Evolutionary conservation across 2,329 filamentous ascomycete species (phyloP).

Genomic region (Penicillium sp.): DNA sequence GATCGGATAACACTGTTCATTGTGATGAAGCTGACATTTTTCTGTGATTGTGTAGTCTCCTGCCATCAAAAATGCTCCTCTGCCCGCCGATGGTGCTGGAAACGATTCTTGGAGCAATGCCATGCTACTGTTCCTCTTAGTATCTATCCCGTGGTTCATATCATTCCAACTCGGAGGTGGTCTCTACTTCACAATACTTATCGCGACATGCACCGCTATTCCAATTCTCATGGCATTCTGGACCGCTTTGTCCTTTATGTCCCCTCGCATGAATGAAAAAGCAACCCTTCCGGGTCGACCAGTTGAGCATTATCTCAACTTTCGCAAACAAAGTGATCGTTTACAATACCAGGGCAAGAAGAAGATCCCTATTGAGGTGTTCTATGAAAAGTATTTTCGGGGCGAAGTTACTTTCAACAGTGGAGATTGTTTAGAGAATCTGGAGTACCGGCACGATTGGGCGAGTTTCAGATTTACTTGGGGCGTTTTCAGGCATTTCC

Average conservation of each 20-base stretch:
- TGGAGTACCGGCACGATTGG: conserved; percentile 38
- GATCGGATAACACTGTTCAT: too few species aligned
- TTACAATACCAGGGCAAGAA: conserved; percentile 24
- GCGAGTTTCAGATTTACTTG: conserved; percentile 31
- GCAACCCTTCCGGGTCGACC: conserved; percentile 25
- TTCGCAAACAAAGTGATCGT: conserved; percentile 25
- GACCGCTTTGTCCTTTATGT: conserved; percentile 17
- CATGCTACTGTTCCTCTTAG: neutral
- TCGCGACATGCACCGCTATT: neutral
- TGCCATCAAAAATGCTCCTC: neutral
- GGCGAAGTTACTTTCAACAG: conserved; percentile 34
- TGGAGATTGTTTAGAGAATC: conserved; percentile 31
- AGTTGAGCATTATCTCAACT: conserved; percentile 28
- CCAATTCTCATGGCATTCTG: conserved; percentile 24
- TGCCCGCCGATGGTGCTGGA: neutral
- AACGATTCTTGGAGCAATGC: neutral
- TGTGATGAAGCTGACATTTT: neutral
- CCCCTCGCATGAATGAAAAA: conserved; percentile 23
- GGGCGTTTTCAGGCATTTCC: conserved; percentile 30
- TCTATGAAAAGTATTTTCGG: conserved; percentile 32
- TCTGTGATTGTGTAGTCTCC: neutral
- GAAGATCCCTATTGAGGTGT: conserved; percentile 29
- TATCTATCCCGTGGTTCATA: neutral
- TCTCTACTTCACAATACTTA: neutral
- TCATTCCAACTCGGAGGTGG: neutral